Base-by-base conservation (phyloP, 2,329 filamentous ascomycete genomes). In the Colletotrichum sp. region DNA sequence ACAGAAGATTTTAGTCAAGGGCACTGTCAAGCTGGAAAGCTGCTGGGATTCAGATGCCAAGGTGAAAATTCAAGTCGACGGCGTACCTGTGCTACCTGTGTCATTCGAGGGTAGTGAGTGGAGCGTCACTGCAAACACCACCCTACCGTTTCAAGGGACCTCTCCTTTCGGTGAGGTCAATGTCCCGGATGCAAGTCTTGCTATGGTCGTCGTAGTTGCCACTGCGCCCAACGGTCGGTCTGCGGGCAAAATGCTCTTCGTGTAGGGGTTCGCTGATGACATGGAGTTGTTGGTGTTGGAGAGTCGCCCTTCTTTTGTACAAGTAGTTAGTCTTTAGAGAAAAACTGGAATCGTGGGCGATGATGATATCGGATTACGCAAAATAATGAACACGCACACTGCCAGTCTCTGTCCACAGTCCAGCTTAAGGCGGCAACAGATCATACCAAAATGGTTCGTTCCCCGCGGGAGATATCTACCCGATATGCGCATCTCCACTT, bases 391-490 rank as follows among this genome's bases (percentile, higher is more conserved):
- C 66, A 13, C 15, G 62, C 60, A 67, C 8, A 5, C 24, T 10
- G 44, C 12, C 2, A 18, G 13, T 3, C 52, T 18, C 21, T 21
- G 10, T 18, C n/a, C 8, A 15, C 15, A 5, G 18, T n/a, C 12
- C 8, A 8, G n/a, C 24, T 67, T 62, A 72, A 28, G 32, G 73
- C 70, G 28, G 73, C 70, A 59, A 73, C 28, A 7, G 5, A 16
- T 59, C 26, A 13, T 64, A 68, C 30, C n/a, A 12, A 52, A 39
- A 15, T 30, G 44, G 64, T 21, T 24, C 30, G 34, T 75, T 63
- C 32, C 72, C 73, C 70, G 64, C 73, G 28, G 32, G 34, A 73
- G 73, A 76, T 76, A 76, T 64, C 70, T 69, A 76, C 44, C 73
- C 73, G 73, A 7, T 12, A 10, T 16, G 21, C 18, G 10, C 60